These are phyloP conservation scores for Coemansia sp. DNA, from an alignment of 192 early-diverging fungal genomes.

Conservation along the genomic window DNA sequence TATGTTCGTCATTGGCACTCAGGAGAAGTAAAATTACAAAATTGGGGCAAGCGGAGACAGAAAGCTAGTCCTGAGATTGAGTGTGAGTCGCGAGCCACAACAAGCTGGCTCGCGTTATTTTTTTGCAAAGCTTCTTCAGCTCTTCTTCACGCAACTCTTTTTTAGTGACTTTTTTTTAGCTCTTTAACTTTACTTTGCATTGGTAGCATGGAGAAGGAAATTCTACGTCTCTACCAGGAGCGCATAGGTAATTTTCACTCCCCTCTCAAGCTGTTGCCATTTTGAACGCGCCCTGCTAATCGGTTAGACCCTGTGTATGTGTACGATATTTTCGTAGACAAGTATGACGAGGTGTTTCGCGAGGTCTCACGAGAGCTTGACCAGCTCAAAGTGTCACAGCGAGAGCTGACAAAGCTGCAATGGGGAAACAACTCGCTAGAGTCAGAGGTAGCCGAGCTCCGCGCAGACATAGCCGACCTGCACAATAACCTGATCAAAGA, in stretches of 20 bases:
- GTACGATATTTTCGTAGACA: conserved; percentile 25
- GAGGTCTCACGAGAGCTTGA: conserved; percentile 42
- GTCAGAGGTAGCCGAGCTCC: conserved; percentile 36
- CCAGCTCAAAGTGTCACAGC: conserved; percentile 42
- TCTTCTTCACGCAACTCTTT: neutral
- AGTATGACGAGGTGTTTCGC: conserved; percentile 48
- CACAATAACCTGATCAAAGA: conserved; percentile 39
- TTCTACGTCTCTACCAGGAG: conserved; percentile 47
- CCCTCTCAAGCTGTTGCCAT: neutral
- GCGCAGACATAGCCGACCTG: conserved; percentile 29
- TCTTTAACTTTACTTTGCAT: neutral
- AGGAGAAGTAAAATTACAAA: neutral
- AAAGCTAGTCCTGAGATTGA: neutral
- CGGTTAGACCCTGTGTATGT: neutral
- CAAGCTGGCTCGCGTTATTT: neutral
- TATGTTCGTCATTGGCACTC: neutral
- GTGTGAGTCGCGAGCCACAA: neutral
- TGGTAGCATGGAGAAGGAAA: conserved; percentile 46
- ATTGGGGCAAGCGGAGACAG: neutral
- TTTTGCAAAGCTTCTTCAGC: neutral
- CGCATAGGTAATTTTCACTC: conserved; percentile 40
- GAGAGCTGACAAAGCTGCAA: conserved; percentile 38
- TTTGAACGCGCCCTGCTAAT: neutral
- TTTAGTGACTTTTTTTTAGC: neutral
- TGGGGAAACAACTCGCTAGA: conserved; percentile 44